These are phyloP conservation scores for Auricularia sp. DNA, from an alignment of 768 basidiomycete species.

Conservation along the genomic window DNA sequence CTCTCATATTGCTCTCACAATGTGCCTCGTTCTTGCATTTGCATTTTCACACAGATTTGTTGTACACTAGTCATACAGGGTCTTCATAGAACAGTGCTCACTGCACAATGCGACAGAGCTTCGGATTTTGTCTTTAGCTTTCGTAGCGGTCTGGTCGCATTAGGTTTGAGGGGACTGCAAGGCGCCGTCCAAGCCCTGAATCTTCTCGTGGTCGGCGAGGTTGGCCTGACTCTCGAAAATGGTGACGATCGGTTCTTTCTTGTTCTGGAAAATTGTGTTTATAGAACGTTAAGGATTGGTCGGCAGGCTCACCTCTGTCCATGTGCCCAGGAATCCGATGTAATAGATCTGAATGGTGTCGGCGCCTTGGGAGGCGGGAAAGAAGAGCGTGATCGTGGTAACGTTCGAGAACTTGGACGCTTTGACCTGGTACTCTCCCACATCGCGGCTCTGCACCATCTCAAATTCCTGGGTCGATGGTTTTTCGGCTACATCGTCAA, in stretches of 20 bases:
- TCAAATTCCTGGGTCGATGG: conserved; percentile 63
- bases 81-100: neutral
- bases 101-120: neutral
- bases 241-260: conserved; percentile 66
- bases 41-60: neutral
- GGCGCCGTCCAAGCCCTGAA: conserved; percentile 63
- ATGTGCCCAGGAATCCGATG: conserved; percentile 74
- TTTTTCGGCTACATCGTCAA: conserved; percentile 55
- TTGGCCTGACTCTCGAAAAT: conserved; percentile 86
- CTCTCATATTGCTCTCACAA: neutral
- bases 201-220: conserved; percentile 78
- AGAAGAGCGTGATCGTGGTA: conserved; percentile 70
- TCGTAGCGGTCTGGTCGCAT: neutral
- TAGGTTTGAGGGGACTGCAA: conserved; percentile 36
- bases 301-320: conserved; percentile 50
- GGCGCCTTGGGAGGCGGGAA: conserved; percentile 72
- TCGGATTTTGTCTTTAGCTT: neutral
- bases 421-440: conserved; percentile 57
- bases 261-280: conserved; percentile 39
- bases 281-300: neutral
- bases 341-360: conserved; percentile 72
- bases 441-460: conserved; percentile 58
- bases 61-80: neutral
- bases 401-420: conserved; percentile 79
- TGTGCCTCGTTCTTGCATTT: neutral